Conservation (phyloP, 176 grass and related monocot genomes). For the Pontederia paniculata region DNA sequence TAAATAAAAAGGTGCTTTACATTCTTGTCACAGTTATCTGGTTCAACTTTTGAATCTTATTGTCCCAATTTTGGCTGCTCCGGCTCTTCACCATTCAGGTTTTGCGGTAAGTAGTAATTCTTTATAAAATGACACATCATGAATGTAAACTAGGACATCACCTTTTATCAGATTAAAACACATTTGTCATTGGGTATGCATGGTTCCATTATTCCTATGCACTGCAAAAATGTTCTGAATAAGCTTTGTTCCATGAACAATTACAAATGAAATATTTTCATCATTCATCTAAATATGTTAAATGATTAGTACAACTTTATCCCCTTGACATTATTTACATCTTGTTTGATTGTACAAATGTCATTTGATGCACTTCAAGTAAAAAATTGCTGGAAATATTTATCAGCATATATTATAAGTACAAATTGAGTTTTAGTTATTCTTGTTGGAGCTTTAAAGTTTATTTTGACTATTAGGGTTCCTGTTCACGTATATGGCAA, state of each 20-base stretch:
- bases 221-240: neutral
- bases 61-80: constrained; percentile 70
- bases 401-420: too few relatives aligned
- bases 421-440: too few relatives aligned
- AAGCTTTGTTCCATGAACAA: neutral
- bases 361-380: too few relatives aligned
- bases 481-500: constrained; percentile 87
- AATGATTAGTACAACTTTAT: neutral
- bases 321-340: neutral
- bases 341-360: too few relatives aligned
- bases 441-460: constrained; percentile 1
- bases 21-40: constrained; percentile 53
- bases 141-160: neutral
- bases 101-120: constrained; percentile 68
- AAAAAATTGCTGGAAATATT: too few relatives aligned
- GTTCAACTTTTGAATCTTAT: constrained; percentile 69
- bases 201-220: neutral
- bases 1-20: constrained; percentile 13
- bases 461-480: constrained; percentile 40
- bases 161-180: too few relatives aligned
- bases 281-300: neutral
- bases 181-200: too few relatives aligned
- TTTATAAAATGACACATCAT: neutral
- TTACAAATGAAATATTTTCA: too few relatives aligned
- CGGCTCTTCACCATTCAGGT: constrained; percentile 79